Conservation (phyloP, 371 early-diverging fungal species). For the Basidiobolus meristosporus region DNA sequence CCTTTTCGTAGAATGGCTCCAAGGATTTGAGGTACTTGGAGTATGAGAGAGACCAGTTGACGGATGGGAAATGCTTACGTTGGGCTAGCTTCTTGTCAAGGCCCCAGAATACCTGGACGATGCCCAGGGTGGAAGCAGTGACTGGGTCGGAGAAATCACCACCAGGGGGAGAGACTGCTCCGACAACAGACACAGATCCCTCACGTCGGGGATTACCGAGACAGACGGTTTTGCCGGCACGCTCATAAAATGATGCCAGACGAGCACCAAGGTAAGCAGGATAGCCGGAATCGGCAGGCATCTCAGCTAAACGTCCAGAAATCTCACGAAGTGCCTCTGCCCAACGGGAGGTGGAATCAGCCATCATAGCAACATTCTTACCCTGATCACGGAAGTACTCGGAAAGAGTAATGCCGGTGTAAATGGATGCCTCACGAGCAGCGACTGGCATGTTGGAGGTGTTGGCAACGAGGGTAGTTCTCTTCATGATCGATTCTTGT, state of each 20-base stretch:
- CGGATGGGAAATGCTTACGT: constrained; percentile 99
- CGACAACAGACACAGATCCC: constrained; percentile 98
- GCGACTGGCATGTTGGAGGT: constrained; percentile 99
- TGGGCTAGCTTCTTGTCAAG: constrained; percentile 99
- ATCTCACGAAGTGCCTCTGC: constrained; percentile 99
- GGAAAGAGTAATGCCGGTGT: constrained; percentile 99
- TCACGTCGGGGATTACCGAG: constrained; percentile 89
- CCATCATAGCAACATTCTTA: constrained; percentile 99
- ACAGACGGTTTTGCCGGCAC: constrained; percentile 95
- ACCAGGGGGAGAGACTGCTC: constrained; percentile 99
- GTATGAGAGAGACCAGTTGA: constrained; percentile 98
- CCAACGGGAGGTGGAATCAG: constrained; percentile 99
- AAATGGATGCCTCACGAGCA: constrained; percentile 99
- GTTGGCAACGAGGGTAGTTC: constrained; percentile 99
- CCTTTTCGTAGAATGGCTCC: constrained; percentile 87
- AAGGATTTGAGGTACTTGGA: constrained; percentile 97
- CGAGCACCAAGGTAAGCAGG: constrained; percentile 99
- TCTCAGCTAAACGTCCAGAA: constrained; percentile 99
- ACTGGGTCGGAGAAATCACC: constrained; percentile 99
- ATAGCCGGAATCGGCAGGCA: constrained; percentile 99
- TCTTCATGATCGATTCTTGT: constrained; percentile 98
- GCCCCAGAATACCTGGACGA: constrained; percentile 99
- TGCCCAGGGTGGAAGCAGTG: constrained; percentile 96
- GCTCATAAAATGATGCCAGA: constrained; percentile 99
- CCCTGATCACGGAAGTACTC: constrained; percentile 99